Base-by-base conservation (phyloP, 2,329 filamentous ascomycete species). In the Lachnellula arida region DNA sequence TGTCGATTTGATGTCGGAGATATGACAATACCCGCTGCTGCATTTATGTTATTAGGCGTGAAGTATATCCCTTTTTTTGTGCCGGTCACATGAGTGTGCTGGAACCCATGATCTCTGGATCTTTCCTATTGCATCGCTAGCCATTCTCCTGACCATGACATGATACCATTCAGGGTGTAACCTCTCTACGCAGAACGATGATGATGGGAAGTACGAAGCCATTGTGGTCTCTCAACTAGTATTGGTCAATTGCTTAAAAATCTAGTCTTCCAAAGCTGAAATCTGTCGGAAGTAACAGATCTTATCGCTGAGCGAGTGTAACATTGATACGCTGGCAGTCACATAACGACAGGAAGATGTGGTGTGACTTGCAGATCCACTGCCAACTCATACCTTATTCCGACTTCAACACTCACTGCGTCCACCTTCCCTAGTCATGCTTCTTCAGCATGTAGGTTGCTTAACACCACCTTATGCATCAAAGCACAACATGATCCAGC, bases 331-430 rank as follows among this genome's bases (percentile, higher is more conserved):
- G 44, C 22, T 46, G 44, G 44, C 44, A 46, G 44, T 52, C 40
- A 52, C 49, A 37, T 17, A 40, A 52, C 25, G 25, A 28, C 19
- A 44, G 25, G 44, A 19, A 34, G 22, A 19, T 52, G 49, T n/a
- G 15, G 49, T 51, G 23, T 34, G 49, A 34, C 48, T 19, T 7
- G n/a, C 39, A 34, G 40, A 46, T 52, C 49, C 42, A 35, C 15
- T 52, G 40, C 49, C 49, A 52, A 52, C 39, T 32, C 40, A 52
- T 40, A 52, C 40, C 28, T 52, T 28, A 37, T 44, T 52, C 49
- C 49, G 49, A 52, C 49, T 40, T 52, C 49, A 46, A n/a, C 23
- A 15, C 25, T 46, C 23, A 46, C 44, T 25, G 22, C 23, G 19
- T n/a, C n/a, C 40, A 44, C 40, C 40, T 19, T 11, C 11, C 5